Conservation (phyloP, 1,284 basidiomycete genomes). For the Ustilago nuda region DNA sequence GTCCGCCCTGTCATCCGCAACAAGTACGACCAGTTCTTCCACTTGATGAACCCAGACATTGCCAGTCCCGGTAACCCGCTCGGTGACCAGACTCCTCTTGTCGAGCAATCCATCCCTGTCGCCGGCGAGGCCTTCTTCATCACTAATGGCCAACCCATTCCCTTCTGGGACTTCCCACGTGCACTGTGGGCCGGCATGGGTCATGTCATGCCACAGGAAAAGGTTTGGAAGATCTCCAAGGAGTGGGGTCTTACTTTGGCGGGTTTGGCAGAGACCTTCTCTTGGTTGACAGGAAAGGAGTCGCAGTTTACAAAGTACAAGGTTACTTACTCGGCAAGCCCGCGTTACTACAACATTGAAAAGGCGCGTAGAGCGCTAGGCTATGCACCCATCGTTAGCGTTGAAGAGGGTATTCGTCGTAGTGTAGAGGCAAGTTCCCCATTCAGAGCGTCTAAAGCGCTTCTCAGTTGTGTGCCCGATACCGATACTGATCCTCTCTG, state of each 20-base stretch:
- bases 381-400: conserved; percentile 88
- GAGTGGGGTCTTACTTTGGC: conserved; percentile 56
- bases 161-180: conserved; percentile 95
- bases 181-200: conserved; percentile 78
- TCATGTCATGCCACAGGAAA: conserved; percentile 43
- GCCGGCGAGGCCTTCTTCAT: conserved; percentile 97
- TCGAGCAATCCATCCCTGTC: conserved; percentile 75
- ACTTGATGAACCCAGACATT: conserved; percentile 60
- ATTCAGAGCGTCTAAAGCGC: too few relatives aligned
- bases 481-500: not conserved
- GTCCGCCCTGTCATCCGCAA: conserved; percentile 77
- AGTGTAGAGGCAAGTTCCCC: conserved; percentile 73
- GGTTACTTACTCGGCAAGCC: conserved; percentile 76
- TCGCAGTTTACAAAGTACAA: conserved; percentile 90
- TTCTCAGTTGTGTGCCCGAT: not conserved
- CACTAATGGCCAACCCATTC: conserved; percentile 94
- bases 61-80: conserved; percentile 55
- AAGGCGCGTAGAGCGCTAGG: conserved; percentile 90
- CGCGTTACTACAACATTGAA: conserved; percentile 93
- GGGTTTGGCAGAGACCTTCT: conserved; percentile 77
- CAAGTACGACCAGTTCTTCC: conserved; percentile 74
- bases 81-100: conserved; percentile 69
- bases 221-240: conserved; percentile 58
- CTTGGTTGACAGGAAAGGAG: conserved; percentile 81
- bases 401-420: conserved; percentile 86